Evolutionary conservation across 257 asterid species (phyloP).

Genomic region (Ajuga chamaepitys): DNA sequence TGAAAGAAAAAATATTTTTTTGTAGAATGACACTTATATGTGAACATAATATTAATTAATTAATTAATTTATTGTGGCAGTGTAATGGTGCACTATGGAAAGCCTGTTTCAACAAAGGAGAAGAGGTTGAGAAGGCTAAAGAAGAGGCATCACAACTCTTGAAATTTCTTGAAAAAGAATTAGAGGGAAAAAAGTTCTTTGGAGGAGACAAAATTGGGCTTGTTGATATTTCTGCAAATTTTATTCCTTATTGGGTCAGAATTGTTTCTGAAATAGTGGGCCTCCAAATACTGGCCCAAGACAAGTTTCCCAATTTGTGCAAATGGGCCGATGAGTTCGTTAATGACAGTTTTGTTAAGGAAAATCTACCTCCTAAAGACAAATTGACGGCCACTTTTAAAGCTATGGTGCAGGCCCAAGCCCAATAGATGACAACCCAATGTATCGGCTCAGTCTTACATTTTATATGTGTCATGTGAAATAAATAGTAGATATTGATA

Average conservation of each 20-base stretch:
- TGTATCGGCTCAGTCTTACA: too few species aligned
- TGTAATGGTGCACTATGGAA: constrained; percentile 17
- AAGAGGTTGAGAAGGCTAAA: constrained; percentile 36
- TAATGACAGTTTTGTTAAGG: constrained; percentile 18
- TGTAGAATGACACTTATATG: too few species aligned
- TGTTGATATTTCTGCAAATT: constrained; percentile 31
- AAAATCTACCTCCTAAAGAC: constrained; percentile 29
- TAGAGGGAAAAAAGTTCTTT: constrained; percentile 37
- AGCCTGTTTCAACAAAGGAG: constrained; percentile 29
- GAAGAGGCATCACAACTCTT: constrained; percentile 30
- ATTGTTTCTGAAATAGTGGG: constrained; percentile 17
- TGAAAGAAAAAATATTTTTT: too few species aligned
- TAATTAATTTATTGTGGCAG: constrained; percentile 6
- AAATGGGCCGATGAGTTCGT: constrained; percentile 29
- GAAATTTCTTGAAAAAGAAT: constrained; percentile 26
- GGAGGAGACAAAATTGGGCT: constrained; percentile 43
- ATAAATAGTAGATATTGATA: too few species aligned
- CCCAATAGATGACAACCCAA: too few species aligned
- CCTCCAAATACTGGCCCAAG: constrained; percentile 27
- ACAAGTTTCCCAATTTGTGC: constrained; percentile 29
- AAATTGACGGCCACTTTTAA: constrained; percentile 10
- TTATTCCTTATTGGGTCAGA: constrained; percentile 22
- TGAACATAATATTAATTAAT: too few species aligned
- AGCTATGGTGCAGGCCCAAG: too few species aligned
- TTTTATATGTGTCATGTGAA: too few species aligned